phyloP scores from a whole-genome alignment of 169 alveolate genomes.

The Condylostoma magnum region DNA sequence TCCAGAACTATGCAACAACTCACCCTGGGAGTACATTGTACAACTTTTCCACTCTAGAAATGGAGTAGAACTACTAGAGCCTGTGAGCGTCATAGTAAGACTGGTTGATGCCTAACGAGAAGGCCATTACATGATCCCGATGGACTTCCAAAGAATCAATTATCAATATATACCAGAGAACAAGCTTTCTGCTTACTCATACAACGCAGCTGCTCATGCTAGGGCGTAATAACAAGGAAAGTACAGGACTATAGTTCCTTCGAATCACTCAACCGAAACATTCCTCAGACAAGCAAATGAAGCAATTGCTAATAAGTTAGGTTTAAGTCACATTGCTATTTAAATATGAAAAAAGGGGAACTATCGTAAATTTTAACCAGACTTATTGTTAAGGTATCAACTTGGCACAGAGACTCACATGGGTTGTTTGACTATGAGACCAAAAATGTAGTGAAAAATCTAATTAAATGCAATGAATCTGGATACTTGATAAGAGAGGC shows the following conservation, averaged over 20 bases:
- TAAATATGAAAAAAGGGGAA: too few relatives aligned
- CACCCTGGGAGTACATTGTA: conserved; percentile 43
- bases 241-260: conserved; percentile 2
- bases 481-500: conserved; percentile 31
- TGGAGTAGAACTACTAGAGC: conserved; percentile 27
- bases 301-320: conserved; percentile 6
- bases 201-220: conserved; percentile 16
- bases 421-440: conserved; percentile 53
- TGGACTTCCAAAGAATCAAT: conserved; percentile 39
- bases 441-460: conserved; percentile 10
- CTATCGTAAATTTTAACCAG: too few relatives aligned
- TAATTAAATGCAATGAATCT: conserved; percentile 4
- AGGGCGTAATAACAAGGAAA: neutral
- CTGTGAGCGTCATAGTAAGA: conserved; percentile 40
- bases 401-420: conserved; percentile 60
- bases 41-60: conserved; percentile 9
- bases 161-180: conserved; percentile 41
- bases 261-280: neutral
- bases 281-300: neutral
- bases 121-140: conserved; percentile 40
- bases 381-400: conserved; percentile 37
- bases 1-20: conserved; percentile 31
- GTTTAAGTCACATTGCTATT: neutral
- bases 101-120: conserved; percentile 50
- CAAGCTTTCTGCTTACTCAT: neutral